Evolutionary conservation across 1,284 basidiomycete genomes (phyloP).

Genomic region (Agroathelia rolfsii): DNA sequence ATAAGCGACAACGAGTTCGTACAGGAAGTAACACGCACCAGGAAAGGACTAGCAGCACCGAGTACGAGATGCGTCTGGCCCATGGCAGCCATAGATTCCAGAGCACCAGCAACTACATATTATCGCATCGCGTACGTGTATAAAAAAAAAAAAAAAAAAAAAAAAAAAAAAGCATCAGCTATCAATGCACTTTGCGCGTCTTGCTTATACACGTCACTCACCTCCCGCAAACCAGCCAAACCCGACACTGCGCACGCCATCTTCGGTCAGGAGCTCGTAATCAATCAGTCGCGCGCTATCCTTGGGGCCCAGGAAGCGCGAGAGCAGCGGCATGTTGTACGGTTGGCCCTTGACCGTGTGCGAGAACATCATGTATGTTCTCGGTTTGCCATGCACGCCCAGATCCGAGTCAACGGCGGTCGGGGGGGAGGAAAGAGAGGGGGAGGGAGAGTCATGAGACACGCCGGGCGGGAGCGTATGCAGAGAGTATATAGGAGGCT

Average conservation of each 20-base stretch:
- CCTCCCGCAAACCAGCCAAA: conserved; percentile 88
- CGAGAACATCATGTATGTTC: conserved; percentile 84
- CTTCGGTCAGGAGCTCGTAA: conserved; percentile 72
- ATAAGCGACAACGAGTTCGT: no score
- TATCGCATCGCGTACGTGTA: no score
- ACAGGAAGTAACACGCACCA: conserved; percentile 50
- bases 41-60: conserved; percentile 74
- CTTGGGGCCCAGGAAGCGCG: conserved; percentile 46
- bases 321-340: conserved; percentile 76
- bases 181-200: no score
- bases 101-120: conserved; percentile 64
- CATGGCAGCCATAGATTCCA: conserved; percentile 72
- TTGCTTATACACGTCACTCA: conserved; percentile 22
- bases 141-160: no score
- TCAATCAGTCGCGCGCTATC: conserved; percentile 64
- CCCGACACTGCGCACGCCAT: conserved; percentile 71
- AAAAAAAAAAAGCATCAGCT: no score
- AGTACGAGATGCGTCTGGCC: conserved; percentile 70
- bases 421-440: conserved; percentile 12
- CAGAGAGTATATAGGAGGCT: conserved; percentile 71
- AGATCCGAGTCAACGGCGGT: no score
- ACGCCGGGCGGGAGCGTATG: conserved; percentile 42
- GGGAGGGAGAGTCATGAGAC: conserved; percentile 19
- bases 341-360: conserved; percentile 82
- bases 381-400: no score